Base-by-base conservation (phyloP, 371 early-diverging fungal genomes). In the Nematocida sp. region DNA sequence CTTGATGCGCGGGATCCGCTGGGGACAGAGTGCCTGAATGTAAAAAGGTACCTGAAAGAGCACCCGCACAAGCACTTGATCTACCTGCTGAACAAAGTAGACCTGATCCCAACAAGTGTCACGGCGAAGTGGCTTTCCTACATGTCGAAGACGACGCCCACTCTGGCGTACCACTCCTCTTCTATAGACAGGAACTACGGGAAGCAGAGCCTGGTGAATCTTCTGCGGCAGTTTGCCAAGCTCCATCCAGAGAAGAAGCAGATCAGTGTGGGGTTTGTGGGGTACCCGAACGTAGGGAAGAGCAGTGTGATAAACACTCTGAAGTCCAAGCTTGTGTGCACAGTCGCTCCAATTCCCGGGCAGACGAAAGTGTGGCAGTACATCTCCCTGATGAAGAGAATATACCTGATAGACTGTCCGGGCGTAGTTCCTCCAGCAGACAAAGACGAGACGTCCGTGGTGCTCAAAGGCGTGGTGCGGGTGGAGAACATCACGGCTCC, bases 361-460 rank as follows among this genome's bases (percentile, higher is more conserved):
- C 95, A 98, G 82, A 98, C 99, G 63, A 98, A 95, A 86, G 91
- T 93, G 66, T 98, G 96, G 96, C 99, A 96, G 83, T 96, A 96
- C 83, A 93, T 98, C 57, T 92, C 96, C 13, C 86, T 98, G 76
- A 96, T 92, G 89, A 92, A 91, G 81, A 89, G 92, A 76, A 94
- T 96, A 76, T 96, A 95, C 80, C 85, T 98, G 36, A 95, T 98
- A 79, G 99, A 98, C 83, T 98, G 95, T 81, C 99, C 99, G 17
- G 99, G 99, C 78, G 89, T 98, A 48, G 96, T 96, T 34, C 92
- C 91, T 58, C 89, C 91, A 31, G 93, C 93, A 78, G 88, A 90
- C 2, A 94, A 95, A 76, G 92, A 96, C 82, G 76, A 76, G 36
- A 64, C 64, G n/a, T 1, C 23, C 0, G 64, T 65, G 8, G 76